Evolutionary conservation across 2,329 filamentous ascomycete genomes (phyloP).

Genomic region (Basipetospora sp.): DNA sequence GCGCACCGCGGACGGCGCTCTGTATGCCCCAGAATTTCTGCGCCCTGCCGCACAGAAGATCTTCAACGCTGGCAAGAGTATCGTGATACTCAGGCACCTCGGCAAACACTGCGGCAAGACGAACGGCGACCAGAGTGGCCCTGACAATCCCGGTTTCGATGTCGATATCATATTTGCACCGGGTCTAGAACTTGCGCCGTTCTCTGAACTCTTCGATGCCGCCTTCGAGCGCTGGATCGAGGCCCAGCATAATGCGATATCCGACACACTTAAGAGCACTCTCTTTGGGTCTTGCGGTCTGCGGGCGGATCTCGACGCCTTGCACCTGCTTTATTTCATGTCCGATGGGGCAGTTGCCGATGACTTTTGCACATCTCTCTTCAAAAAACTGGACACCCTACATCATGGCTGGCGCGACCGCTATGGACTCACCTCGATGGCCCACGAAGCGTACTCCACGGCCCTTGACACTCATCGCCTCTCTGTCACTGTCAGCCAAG

Average conservation of each 20-base stretch:
- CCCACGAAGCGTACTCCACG: conserved; percentile 53
- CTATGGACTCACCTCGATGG: conserved; percentile 64
- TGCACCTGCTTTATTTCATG: conserved; percentile 64
- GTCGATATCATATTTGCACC: conserved; percentile 41
- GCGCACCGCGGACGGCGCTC: conserved; percentile 38
- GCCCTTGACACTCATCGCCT: conserved; percentile 47
- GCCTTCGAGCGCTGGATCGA: conserved; percentile 66
- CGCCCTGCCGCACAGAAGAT: conserved; percentile 55
- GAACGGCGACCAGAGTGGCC: no score
- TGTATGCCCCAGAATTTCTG: conserved; percentile 64
- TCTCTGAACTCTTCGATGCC: conserved; percentile 57
- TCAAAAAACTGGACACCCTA: conserved; percentile 55
- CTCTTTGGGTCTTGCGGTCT: conserved; percentile 59
- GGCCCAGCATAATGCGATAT: conserved; percentile 57
- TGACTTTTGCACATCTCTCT: conserved; percentile 52
- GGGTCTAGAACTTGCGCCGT: conserved; percentile 42
- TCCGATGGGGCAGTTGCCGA: conserved; percentile 56
- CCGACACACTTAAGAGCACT: conserved; percentile 46
- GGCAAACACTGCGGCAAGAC: conserved; percentile 39
- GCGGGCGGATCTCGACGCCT: conserved; percentile 44
- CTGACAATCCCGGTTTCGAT: conserved; percentile 36
- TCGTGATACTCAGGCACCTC: conserved; percentile 66
- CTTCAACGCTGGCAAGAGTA: conserved; percentile 77
- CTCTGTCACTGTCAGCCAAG: conserved; percentile 36
- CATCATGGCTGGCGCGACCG: conserved; percentile 59